Percentiles rank a stretch among this genome's conserved stretches.
phyloP scores from a whole-genome alignment of 768 basidiomycete species.

The Tremella mesenterica region DNA sequence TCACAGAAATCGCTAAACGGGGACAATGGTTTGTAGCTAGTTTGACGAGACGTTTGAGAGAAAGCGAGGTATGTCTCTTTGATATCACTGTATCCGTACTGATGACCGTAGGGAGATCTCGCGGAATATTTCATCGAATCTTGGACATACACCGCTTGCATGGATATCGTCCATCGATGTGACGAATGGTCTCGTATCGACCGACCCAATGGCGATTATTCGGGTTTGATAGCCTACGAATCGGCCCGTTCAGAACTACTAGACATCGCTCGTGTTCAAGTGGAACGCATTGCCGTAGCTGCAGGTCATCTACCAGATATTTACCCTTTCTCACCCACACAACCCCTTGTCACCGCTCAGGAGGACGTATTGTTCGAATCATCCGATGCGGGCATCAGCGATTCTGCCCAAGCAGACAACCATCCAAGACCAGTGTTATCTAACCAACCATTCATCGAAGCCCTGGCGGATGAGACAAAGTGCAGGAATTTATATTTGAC shows the following conservation, averaged over 20 bases:
- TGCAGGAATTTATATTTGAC: conserved; percentile 73
- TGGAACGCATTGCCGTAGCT: conserved; percentile 73
- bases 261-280: conserved; percentile 78
- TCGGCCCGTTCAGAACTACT: conserved; percentile 81
- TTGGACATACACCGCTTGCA: conserved; percentile 85
- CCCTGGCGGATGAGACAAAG: conserved; percentile 51
- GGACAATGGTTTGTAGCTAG: conserved; percentile 64
- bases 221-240: conserved; percentile 52
- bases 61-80: conserved; percentile 55
- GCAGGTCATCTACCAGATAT: conserved; percentile 60
- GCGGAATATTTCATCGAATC: conserved; percentile 69
- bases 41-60: conserved; percentile 66
- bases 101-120: conserved; percentile 45
- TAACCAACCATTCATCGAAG: conserved; percentile 55
- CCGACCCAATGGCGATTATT: conserved; percentile 43
- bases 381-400: conserved; percentile 21
- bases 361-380: conserved; percentile 36
- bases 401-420: conserved; percentile 20
- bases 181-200: conserved; percentile 55
- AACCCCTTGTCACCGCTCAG: conserved; percentile 19
- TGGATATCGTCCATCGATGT: conserved; percentile 72
- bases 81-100: conserved; percentile 42
- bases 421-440: conserved; percentile 50
- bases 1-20: conserved; percentile 64
- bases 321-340: conserved; percentile 60